Percentiles rank a stretch among this genome's conserved stretches.
Evolutionary conservation across 441 rosid species (phyloP).

Genomic region (Adansonia madagascariensis): DNA sequence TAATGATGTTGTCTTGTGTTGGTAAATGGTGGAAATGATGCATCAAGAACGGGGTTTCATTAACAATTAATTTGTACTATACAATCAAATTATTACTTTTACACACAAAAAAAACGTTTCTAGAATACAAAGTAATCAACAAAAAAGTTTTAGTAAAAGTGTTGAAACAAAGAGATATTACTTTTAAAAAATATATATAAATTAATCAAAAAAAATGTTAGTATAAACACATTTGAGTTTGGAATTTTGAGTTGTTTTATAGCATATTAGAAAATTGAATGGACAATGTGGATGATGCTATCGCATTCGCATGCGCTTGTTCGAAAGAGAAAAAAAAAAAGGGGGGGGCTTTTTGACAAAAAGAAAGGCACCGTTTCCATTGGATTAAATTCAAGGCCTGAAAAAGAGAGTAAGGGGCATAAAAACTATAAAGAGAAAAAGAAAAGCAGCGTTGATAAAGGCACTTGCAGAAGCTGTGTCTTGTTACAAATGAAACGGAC

Average conservation of each 20-base stretch:
- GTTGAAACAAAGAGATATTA: conserved; percentile 32
- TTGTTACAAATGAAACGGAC: conserved; percentile 34
- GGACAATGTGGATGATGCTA: conserved; percentile 41
- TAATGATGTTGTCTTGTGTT: conserved; percentile 79
- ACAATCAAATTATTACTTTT: neutral
- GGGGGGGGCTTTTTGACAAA: neutral
- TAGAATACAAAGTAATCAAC: neutral
- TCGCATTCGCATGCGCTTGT: conserved; percentile 49
- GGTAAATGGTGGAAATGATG: conserved; percentile 77
- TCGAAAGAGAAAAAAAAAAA: conserved; percentile 24
- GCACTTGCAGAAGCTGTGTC: conserved; percentile 38
- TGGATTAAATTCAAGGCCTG: conserved; percentile 42
- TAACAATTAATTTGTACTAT: neutral
- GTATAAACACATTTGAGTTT: conserved; percentile 16
- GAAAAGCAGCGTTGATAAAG: conserved; percentile 33
- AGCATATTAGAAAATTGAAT: conserved; percentile 8
- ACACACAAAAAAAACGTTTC: neutral
- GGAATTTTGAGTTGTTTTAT: conserved; percentile 16
- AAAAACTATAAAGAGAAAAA: conserved; percentile 14
- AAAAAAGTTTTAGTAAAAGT: neutral
- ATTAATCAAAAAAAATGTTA: neutral
- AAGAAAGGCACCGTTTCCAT: conserved; percentile 31
- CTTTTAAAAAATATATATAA: conserved; percentile 29
- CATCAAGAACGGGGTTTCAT: conserved; percentile 60
- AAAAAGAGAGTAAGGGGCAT: conserved; percentile 18